Base-by-base conservation (phyloP, 78 protist genomes). In the Speleostelium caveatum region DNA sequence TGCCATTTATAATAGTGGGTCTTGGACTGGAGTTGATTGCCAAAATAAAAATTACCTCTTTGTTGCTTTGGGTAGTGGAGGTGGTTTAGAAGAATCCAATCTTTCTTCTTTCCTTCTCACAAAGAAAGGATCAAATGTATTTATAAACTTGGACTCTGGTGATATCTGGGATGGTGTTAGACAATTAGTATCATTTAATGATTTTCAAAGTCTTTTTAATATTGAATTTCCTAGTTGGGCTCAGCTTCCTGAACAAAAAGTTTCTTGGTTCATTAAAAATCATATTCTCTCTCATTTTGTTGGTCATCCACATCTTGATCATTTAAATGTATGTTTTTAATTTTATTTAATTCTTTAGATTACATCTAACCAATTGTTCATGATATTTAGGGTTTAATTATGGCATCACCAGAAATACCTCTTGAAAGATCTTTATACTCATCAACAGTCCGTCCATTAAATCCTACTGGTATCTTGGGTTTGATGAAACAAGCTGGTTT, bases 281-380 rank as follows among this genome's bases (percentile, higher is more conserved):
- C 87, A 77, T 17, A 65, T 77, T 16, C 26, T 26, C 5, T 63
- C 66, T 16, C 65, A 77, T 33, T 33, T 77, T 0, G 51, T 65
- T 49, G 87, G 87, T 14, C 87, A 77, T 33, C n/a, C 65, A 32
- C 87, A 77, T 51, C n/a, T 77, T 4, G 87, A 77, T 65, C 87
- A n/a, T n/a, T n/a, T n/a, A n/a, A n/a, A n/a, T n/a, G n/a, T n/a
- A n/a, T n/a, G n/a, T n/a, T n/a, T n/a, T n/a, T n/a, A n/a, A n/a
- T n/a, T n/a, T n/a, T n/a, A n/a, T n/a, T n/a, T n/a, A n/a, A n/a
- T n/a, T n/a, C n/a, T n/a, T n/a, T n/a, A n/a, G n/a, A n/a, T n/a
- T n/a, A n/a, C n/a, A n/a, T n/a, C n/a, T n/a, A n/a, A n/a, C n/a
- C n/a, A n/a, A n/a, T n/a, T n/a, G n/a, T n/a, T n/a, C n/a, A n/a